Evolutionary conservation across 345 rosid genomes (phyloP).

Genomic region (Corchorus capsularis): DNA sequence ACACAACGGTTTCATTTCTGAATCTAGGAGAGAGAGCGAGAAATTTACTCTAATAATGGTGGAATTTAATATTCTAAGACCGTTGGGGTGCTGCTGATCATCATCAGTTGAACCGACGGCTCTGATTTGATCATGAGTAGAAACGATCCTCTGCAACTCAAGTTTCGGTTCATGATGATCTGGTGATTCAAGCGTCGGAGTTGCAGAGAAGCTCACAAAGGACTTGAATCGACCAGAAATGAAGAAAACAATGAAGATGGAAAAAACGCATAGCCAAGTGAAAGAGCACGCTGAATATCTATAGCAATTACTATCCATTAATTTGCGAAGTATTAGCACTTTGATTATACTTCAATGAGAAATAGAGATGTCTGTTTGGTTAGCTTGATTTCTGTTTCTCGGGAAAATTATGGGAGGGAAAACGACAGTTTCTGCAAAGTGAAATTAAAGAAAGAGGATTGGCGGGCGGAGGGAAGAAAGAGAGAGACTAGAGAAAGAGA

Average conservation of each 20-base stretch:
- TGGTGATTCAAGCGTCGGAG: conserved; percentile 28
- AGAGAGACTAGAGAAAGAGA: background rate
- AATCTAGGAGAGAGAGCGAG: background rate
- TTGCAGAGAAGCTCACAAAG: conserved; percentile 22
- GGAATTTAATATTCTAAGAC: conserved; percentile 16
- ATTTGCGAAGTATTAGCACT: background rate
- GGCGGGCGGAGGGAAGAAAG: background rate
- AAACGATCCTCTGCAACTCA: conserved; percentile 35
- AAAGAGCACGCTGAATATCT: background rate
- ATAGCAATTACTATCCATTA: conserved; percentile 25
- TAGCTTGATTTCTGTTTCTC: conserved; percentile 19
- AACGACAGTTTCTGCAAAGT: conserved; percentile 2
- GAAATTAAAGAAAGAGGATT: background rate
- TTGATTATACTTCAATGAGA: background rate
- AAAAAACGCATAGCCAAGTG: conserved; percentile 22
- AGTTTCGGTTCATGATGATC: conserved; percentile 13
- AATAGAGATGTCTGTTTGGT: conserved; percentile 25
- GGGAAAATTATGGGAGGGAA: conserved; percentile 19
- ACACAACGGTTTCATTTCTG: background rate
- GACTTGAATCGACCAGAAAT: conserved; percentile 27
- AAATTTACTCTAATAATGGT: conserved; percentile 17
- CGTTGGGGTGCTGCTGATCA: conserved; percentile 15
- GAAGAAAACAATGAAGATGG: conserved; percentile 28
- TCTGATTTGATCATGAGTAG: conserved; percentile 33
- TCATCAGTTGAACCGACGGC: conserved; percentile 26